Evolutionary conservation across 768 basidiomycete genomes (phyloP).

Genomic region (Macrolepiota fuliginosa): DNA sequence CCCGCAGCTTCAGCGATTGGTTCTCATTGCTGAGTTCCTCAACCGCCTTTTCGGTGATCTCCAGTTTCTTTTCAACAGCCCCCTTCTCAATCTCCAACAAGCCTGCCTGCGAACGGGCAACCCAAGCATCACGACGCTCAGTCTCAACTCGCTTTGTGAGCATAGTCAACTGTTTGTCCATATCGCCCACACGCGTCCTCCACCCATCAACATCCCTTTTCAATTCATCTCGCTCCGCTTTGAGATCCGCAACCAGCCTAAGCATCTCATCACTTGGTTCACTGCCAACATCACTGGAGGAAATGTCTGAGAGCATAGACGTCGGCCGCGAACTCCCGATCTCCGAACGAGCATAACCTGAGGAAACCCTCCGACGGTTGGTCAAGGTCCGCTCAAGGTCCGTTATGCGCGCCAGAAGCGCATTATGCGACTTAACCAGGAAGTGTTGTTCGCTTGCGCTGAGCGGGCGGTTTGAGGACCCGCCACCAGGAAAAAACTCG

Average conservation of each 20-base stretch:
- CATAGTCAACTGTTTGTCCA: constrained; percentile 67
- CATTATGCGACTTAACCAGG: constrained; percentile 80
- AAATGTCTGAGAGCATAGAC: constrained; percentile 49
- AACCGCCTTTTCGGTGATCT: constrained; percentile 31
- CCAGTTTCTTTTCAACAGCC: constrained; percentile 48
- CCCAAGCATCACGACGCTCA: constrained; percentile 83
- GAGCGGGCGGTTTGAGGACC: constrained; percentile 48
- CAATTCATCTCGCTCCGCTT: constrained; percentile 86
- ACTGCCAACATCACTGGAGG: constrained; percentile 31
- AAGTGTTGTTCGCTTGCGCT: constrained; percentile 80
- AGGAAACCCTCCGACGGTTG: constrained; percentile 34
- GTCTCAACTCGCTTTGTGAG: constrained; percentile 69
- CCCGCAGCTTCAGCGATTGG: constrained; percentile 22
- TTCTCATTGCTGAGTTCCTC: constrained; percentile 27
- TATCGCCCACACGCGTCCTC: constrained; percentile 71
- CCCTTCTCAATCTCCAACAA: constrained; percentile 66
- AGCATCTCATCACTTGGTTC: constrained; percentile 80
- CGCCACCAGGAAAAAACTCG: constrained; percentile 40
- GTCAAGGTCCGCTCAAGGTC: constrained; percentile 74
- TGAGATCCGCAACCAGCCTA: constrained; percentile 70
- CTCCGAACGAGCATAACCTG: constrained; percentile 26
- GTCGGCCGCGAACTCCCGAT: constrained; percentile 44
- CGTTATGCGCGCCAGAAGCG: constrained; percentile 78
- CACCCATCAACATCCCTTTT: constrained; percentile 88
- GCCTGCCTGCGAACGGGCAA: constrained; percentile 71